phyloP scores from a whole-genome alignment of 805 yeast species.

The Candida nanaspora region DNA sequence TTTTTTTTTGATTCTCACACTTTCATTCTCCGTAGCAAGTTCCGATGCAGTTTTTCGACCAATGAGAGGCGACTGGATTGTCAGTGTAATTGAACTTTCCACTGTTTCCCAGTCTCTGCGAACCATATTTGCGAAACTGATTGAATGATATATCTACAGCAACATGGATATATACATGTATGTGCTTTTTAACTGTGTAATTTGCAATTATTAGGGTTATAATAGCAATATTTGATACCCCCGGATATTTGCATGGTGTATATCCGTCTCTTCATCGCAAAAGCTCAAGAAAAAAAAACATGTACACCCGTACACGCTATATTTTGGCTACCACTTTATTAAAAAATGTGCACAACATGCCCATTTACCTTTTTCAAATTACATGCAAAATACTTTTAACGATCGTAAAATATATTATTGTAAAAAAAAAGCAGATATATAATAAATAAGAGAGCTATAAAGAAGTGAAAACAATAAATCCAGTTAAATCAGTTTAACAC shows the following conservation, averaged over 20 bases:
- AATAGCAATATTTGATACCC: neutral
- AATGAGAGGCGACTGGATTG: neutral
- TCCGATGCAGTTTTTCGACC: neutral
- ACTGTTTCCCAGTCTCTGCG: too few relatives aligned
- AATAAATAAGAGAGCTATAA: neutral
- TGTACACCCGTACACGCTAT: neutral
- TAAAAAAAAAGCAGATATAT: neutral
- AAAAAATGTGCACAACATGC: too few relatives aligned
- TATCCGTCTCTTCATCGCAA: neutral
- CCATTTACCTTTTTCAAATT: too few relatives aligned
- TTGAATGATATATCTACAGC: too few relatives aligned
- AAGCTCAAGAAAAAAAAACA: neutral
- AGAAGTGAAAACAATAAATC: neutral
- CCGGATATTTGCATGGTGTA: neutral
- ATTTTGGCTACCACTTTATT: too few relatives aligned
- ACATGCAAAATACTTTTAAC: too few relatives aligned
- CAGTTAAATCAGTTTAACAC: conserved; percentile 31
- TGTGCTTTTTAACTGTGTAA: too few relatives aligned
- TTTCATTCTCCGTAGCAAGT: neutral
- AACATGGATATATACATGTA: too few relatives aligned
- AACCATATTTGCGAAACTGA: too few relatives aligned
- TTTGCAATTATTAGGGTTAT: too few relatives aligned
- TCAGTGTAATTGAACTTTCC: neutral
- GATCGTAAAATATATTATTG: too few relatives aligned
- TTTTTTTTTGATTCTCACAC: neutral